A percentile compares a stretch with the other conserved stretches of the same genome.
Evolutionary conservation across 140 eudicot genomes (phyloP).

Genomic region (Stevia rebaudiana): DNA sequence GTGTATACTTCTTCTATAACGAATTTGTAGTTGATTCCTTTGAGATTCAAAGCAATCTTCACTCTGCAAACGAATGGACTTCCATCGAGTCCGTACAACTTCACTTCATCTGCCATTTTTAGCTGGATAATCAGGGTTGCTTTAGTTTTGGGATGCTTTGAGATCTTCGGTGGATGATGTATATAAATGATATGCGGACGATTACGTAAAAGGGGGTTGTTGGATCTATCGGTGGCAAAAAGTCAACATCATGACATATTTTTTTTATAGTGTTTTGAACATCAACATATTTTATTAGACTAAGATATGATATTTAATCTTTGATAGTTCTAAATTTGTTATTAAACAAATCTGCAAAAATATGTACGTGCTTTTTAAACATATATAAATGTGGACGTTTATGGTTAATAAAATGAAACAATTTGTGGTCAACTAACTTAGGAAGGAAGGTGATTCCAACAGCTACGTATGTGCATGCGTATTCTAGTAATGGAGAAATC

Average conservation of each 20-base stretch:
- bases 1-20: conserved; percentile 21
- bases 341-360: no score
- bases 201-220: no score
- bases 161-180: neutral
- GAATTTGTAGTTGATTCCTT: conserved; percentile 24
- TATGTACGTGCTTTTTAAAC: no score
- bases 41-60: conserved; percentile 17
- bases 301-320: no score
- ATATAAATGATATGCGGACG: neutral
- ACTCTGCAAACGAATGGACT: conserved; percentile 24
- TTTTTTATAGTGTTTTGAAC: no score
- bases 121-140: no score
- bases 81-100: neutral
- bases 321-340: no score
- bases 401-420: no score
- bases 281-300: no score
- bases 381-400: no score
- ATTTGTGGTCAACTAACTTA: neutral
- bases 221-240: no score
- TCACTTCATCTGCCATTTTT: neutral
- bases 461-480: neutral
- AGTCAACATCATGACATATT: no score
- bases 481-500: neutral
- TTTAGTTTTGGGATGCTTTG: neutral
- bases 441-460: neutral